These are phyloP conservation scores for Phlebiopsis gigantea DNA, from an alignment of 768 basidiomycete species.

Conservation along the genomic window DNA sequence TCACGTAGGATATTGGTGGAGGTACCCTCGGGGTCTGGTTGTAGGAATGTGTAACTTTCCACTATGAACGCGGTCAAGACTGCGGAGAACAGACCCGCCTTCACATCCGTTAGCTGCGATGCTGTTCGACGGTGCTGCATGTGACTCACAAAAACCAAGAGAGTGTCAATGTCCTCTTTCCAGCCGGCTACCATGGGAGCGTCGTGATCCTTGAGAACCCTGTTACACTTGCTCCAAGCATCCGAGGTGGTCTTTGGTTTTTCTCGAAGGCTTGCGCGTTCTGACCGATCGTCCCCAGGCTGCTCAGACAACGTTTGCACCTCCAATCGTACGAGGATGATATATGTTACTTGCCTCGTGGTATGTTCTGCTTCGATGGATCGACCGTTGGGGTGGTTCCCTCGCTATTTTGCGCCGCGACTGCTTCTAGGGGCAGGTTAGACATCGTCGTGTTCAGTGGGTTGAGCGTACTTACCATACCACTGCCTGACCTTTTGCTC, in stretches of 20 bases:
- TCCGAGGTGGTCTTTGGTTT: background rate
- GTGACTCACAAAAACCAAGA: constrained; percentile 20
- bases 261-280: background rate
- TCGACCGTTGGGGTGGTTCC: background rate
- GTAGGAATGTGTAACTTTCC: constrained; percentile 16
- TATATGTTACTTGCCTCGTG: background rate
- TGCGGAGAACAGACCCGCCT: constrained; percentile 22
- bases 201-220: constrained; percentile 9
- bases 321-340: background rate
- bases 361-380: background rate
- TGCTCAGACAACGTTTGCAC: background rate
- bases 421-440: too few species aligned
- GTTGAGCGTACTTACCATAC: background rate
- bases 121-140: background rate
- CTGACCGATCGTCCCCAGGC: background rate
- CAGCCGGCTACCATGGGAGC: constrained; percentile 12
- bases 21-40: constrained; percentile 1
- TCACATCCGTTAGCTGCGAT: background rate
- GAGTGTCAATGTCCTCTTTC: constrained; percentile 23
- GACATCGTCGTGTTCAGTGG: too few species aligned
- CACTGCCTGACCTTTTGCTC: background rate
- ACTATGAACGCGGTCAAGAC: constrained; percentile 20
- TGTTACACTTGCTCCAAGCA: background rate
- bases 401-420: too few species aligned
- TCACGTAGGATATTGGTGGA: background rate